These are phyloP conservation scores for Aurifilum marmelostoma DNA, from an alignment of 2,329 filamentous ascomycete species.

Conservation along the genomic window DNA sequence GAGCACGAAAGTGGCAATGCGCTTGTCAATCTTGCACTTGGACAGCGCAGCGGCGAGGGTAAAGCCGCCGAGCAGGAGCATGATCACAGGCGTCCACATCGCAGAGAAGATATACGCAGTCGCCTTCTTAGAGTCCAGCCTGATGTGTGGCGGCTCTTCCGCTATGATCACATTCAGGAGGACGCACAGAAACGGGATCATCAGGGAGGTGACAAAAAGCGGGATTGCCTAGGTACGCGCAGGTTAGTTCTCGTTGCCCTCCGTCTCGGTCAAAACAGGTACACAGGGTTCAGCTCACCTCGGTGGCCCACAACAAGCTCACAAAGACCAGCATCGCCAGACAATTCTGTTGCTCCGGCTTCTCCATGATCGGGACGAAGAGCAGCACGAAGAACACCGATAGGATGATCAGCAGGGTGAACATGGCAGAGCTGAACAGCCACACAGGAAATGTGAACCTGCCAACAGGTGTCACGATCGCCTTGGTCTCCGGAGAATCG, in stretches of 20 bases:
- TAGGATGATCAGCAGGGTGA: constrained; percentile 72
- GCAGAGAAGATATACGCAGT: constrained; percentile 85
- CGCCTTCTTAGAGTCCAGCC: constrained; percentile 79
- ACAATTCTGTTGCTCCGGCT: constrained; percentile 92
- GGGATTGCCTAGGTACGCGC: constrained; percentile 72
- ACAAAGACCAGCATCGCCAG: constrained; percentile 92
- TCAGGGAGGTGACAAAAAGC: constrained; percentile 91
- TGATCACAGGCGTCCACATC: constrained; percentile 99
- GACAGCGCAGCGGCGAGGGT: constrained; percentile 93
- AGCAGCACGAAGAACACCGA: constrained; percentile 75
- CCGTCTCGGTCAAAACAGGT: background rate
- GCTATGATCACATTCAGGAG: constrained; percentile 81
- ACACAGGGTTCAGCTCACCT: constrained; percentile 57
- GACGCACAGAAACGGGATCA: constrained; percentile 92
- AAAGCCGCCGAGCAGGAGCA: constrained; percentile 94
- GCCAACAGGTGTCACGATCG: constrained; percentile 79
- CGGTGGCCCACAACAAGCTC: constrained; percentile 93
- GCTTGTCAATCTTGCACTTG: constrained; percentile 97
- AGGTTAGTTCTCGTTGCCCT: constrained; percentile 1
- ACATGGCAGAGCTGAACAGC: constrained; percentile 82
- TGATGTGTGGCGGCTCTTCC: constrained; percentile 67
- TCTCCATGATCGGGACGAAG: constrained; percentile 78
- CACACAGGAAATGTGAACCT: constrained; percentile 76
- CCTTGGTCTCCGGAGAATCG: constrained; percentile 62
- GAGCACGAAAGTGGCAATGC: constrained; percentile 92